Evolutionary conservation across 2,329 filamentous ascomycete species (phyloP).

Genomic region (Neonectria hederae): DNA sequence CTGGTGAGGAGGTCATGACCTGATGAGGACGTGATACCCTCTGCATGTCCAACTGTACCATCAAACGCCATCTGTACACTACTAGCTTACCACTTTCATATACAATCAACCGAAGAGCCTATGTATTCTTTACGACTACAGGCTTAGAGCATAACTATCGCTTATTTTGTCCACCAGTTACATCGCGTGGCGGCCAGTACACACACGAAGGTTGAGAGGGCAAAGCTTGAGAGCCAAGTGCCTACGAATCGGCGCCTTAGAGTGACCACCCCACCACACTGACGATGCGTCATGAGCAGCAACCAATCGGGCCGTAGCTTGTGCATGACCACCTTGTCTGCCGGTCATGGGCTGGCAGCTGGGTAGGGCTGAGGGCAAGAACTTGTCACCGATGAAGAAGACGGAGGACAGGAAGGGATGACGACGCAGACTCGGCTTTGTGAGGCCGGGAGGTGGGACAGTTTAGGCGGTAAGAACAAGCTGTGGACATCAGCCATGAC

Average conservation of each 20-base stretch:
- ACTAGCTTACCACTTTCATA: constrained; percentile 13
- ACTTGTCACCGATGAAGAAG: not conserved
- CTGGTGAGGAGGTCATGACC: constrained; percentile 50
- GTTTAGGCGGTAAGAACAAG: not conserved
- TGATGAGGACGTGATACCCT: constrained; percentile 5
- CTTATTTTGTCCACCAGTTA: not conserved
- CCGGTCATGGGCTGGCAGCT: constrained; percentile 12
- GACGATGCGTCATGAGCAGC: constrained; percentile 7
- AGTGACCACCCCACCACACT: constrained; percentile 10
- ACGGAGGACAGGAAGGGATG: not conserved
- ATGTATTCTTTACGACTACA: not conserved
- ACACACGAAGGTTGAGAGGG: not conserved
- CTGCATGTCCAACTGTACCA: constrained; percentile 32
- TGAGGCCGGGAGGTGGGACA: not conserved
- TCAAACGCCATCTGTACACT: constrained; percentile 30
- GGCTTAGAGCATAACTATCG: not conserved
- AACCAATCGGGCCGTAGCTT: constrained; percentile 18
- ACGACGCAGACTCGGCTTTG: not conserved
- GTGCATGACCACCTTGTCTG: constrained; percentile 20
- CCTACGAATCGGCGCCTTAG: not conserved
- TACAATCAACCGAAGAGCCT: not conserved
- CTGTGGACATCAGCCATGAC: not conserved
- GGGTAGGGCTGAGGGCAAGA: constrained; percentile 15
- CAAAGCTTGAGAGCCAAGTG: not conserved
- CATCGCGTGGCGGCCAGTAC: not conserved